phyloP scores from a whole-genome alignment of 192 early-diverging fungal genomes.

The Piromyces sp. region DNA sequence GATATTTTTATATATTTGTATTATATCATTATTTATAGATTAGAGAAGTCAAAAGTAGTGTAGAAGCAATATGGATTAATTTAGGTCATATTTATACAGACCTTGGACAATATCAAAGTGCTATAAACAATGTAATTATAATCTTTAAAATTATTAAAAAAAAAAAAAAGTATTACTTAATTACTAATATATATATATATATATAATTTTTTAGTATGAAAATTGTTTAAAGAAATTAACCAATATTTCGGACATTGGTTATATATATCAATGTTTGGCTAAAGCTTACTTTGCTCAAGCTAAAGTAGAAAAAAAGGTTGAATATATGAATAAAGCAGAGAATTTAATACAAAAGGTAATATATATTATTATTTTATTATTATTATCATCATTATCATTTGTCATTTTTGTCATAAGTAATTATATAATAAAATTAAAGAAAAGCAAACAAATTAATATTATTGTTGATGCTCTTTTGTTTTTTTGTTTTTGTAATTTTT shows the following conservation, averaged over 20 bases:
- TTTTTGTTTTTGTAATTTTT: background rate
- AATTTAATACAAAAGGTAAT: constrained; percentile 28
- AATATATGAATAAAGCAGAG: constrained; percentile 37
- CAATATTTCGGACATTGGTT: constrained; percentile 19
- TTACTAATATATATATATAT: background rate
- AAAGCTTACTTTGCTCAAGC: constrained; percentile 28
- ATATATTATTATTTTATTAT: no score
- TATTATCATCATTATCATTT: no score
- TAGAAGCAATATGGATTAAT: constrained; percentile 42
- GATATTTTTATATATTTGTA: no score
- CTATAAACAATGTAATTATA: constrained; percentile 43
- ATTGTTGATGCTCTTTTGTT: no score
- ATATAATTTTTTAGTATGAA: constrained; percentile 34
- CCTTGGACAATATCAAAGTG: constrained; percentile 52
- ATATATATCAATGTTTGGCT: constrained; percentile 32
- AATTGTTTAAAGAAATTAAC: constrained; percentile 32
- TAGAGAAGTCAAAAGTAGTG: constrained; percentile 25
- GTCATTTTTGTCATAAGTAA: no score
- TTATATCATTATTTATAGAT: no score
- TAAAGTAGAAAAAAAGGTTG: constrained; percentile 41
- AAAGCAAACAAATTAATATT: no score
- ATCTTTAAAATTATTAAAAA: background rate
- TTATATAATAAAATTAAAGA: constrained; percentile 4
- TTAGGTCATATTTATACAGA: constrained; percentile 61
- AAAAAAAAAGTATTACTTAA: no score